Evolutionary conservation across 352 stramenopile species (phyloP).

Genomic region (Globisporangium lucens): DNA sequence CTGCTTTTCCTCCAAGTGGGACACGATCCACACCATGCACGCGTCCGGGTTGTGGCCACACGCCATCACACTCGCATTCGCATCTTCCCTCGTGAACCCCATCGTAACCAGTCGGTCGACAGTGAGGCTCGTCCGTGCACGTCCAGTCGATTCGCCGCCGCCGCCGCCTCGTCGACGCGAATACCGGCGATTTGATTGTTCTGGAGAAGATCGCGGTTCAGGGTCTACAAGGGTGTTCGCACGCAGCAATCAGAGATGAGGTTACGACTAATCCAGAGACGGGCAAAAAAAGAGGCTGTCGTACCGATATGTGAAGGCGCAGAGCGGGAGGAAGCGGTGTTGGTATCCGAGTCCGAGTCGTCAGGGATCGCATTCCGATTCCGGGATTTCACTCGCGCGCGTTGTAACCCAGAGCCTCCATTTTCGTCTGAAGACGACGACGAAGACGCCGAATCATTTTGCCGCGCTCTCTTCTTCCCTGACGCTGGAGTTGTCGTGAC

Average conservation of each 20-base stretch:
- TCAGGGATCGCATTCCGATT: slow-evolving; percentile 2
- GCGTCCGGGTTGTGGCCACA: slow-evolving; percentile 56
- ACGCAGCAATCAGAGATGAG: background rate
- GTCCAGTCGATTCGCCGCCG: slow-evolving; percentile 8
- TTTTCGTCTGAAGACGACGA: slow-evolving; percentile 10
- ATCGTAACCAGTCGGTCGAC: slow-evolving; percentile 53
- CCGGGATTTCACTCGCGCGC: slow-evolving; percentile 22
- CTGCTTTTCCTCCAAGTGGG: slow-evolving; percentile 66
- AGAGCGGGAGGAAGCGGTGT: background rate
- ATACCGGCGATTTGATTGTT: slow-evolving; percentile 17
- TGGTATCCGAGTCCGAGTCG: slow-evolving; percentile 8
- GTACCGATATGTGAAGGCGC: background rate
- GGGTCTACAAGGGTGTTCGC: background rate
- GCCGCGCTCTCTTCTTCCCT: slow-evolving; percentile 31
- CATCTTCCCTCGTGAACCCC: slow-evolving; percentile 65
- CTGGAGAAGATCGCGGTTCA: slow-evolving; percentile 4
- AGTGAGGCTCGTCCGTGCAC: slow-evolving; percentile 50
- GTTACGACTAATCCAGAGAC: background rate
- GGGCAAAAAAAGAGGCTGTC: background rate
- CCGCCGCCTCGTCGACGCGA: slow-evolving; percentile 7
- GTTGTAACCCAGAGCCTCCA: slow-evolving; percentile 2
- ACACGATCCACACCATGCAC: slow-evolving; percentile 84
- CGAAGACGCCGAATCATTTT: slow-evolving; percentile 9
- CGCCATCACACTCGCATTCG: slow-evolving; percentile 50
- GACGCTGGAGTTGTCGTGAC: background rate